Evolutionary conservation across 83 land plant species (phyloP).

Genomic region (Diphasiastrum complanatum): DNA sequence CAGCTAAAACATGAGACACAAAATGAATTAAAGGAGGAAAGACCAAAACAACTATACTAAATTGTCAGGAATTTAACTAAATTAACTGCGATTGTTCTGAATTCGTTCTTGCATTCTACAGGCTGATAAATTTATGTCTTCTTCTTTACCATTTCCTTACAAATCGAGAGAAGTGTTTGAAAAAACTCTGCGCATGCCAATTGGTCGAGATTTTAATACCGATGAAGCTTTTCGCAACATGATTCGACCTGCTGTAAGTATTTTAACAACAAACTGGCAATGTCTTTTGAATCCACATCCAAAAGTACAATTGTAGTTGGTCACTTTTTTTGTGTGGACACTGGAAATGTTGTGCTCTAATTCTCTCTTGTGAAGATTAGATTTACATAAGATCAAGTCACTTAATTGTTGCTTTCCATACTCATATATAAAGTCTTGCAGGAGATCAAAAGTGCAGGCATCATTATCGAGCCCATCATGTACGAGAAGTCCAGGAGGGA

Average conservation of each 20-base stretch:
- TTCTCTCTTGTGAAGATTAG: not conserved
- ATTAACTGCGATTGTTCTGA: too few relatives aligned
- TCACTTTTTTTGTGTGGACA: not conserved
- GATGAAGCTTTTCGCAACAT: constrained; percentile 50
- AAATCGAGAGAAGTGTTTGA: constrained; percentile 74
- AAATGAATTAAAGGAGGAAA: too few relatives aligned
- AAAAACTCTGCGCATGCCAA: constrained; percentile 77
- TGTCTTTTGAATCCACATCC: not conserved
- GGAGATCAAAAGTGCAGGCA: constrained; percentile 53
- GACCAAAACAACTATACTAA: too few relatives aligned
- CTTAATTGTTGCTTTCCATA: not conserved
- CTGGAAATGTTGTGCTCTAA: not conserved
- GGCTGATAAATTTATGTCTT: constrained; percentile 62
- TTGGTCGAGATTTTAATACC: constrained; percentile 90
- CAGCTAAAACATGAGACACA: too few relatives aligned
- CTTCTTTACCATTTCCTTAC: constrained; percentile 67
- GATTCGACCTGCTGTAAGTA: constrained; percentile 71
- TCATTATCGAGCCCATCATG: constrained; percentile 44
- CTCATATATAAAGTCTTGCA: constrained; percentile 18
- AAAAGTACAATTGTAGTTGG: not conserved
- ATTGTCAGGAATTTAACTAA: too few relatives aligned
- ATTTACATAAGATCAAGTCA: not conserved
- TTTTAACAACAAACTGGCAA: not conserved
- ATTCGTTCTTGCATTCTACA: constrained; percentile 15
- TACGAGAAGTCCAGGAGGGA: constrained; percentile 31